Evolutionary conservation across 1,139 yeast species (phyloP), one percentile per base, ranked within the genome.

Genomic region (Blastobotrys petasosporus): DNA sequence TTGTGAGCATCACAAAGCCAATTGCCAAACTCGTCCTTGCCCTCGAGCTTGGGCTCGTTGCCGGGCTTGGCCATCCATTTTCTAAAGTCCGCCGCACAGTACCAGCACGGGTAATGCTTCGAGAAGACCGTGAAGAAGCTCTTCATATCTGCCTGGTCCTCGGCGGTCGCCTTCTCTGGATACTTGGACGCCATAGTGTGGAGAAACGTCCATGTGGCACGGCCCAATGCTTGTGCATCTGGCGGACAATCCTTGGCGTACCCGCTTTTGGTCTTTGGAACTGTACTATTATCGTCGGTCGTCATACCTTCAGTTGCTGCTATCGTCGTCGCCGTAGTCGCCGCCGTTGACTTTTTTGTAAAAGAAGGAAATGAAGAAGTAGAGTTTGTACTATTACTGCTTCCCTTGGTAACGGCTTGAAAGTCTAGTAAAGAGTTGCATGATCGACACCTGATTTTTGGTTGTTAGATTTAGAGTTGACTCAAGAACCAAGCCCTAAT

Each of bases 1-100:
- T 92, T 92, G 66, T 92, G 98, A 3, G 97, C 97, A 52, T 81
- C 84, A 67, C 98, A 94, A 48, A 92, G 69, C 99, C 99, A 92
- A 55, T 67, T 72, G 1, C 97, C 95, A 56, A 92, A 78, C 46
- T 79, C 83, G 45, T 87, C 95, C 58, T 85, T 87, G 9, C 79
- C 76, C 10, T 67, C 70, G 3, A 84, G 87, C 50, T 73, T 71
- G 4, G 95, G 94, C 54, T 80, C 79, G 54, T 83, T 72, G 29
- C 67, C 68, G 3, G 57, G 54, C 47, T 65, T 68, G 30, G 64
- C 63, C 40, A 86, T 71, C 66, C 85, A 88, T 25, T 67, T 66
- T 47, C 79, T 75, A 64, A 94, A 86, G 61, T 90, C 97, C 40
- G 77, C 78, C 0, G 95, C 97, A 68, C 98, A 94, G 68, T 78